Evolutionary conservation across 306 rosid genomes (phyloP).

Genomic region (Luffa acutangula): DNA sequence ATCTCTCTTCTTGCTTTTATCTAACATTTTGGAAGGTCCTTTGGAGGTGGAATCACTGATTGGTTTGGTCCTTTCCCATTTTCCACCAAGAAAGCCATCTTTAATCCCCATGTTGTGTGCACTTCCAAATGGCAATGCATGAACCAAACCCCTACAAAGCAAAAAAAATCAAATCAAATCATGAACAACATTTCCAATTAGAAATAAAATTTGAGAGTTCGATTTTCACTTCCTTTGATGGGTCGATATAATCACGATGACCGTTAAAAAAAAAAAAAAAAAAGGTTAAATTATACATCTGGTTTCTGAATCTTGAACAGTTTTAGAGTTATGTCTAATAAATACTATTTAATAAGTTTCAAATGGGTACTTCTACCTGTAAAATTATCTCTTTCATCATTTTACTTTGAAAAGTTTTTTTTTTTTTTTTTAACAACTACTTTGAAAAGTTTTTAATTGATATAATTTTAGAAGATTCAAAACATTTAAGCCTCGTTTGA

Average conservation of each 20-base stretch:
- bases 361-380: too few species aligned
- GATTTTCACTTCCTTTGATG: not conserved
- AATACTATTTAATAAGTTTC: too few species aligned
- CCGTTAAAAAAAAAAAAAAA: too few species aligned
- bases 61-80: conserved; percentile 75
- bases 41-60: conserved; percentile 70
- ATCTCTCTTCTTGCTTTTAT: conserved; percentile 6
- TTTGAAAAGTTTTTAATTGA: too few species aligned
- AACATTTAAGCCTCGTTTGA: too few species aligned
- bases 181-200: not conserved
- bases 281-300: too few species aligned
- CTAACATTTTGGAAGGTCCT: conserved; percentile 73
- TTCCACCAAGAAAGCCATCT: conserved; percentile 94
- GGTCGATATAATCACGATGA: not conserved
- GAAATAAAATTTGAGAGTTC: not conserved
- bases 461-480: too few species aligned
- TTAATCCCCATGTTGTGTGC: conserved; percentile 94
- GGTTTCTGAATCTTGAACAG: too few species aligned
- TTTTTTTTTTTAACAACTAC: too few species aligned
- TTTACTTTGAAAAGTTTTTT: too few species aligned
- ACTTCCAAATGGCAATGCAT: conserved; percentile 88
- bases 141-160: conserved; percentile 75
- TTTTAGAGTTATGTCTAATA: too few species aligned
- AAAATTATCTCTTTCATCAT: too few species aligned
- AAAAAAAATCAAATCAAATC: not conserved